Base-by-base conservation (phyloP, 129 eudicot genomes). In the Apium graveolens region DNA sequence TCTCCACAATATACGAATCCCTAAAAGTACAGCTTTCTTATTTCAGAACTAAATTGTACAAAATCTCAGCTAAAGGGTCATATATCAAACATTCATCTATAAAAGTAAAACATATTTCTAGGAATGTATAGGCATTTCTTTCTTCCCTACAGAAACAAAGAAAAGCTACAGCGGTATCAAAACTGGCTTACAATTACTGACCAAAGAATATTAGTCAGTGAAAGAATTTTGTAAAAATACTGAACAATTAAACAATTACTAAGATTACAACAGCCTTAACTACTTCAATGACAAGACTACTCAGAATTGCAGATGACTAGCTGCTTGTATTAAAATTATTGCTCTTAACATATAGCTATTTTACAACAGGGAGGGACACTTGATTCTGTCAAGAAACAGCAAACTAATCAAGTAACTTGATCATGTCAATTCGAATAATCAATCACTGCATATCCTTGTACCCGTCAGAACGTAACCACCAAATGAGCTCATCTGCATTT, bases 401-500 rank as follows among this genome's bases (percentile, higher is more conserved):
- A 21, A 51, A 51, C 27, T 20, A 49, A 51, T 51, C 62, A 51
- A 51, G 62, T 20, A 51, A 62, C 11, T 27, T 62, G 35, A 62
- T n/a, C 69, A 27, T 62, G 2, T 62, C 69, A 62, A 32, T 62
- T 62, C 1, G 69, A 26, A 62, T 9, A 16, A 62, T 62, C 69
- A 62, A 51, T 5, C 34, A 37, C 74, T 73, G 79, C 81, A 81
- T 78, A 92, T 87, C 84, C 85, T 88, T 20, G 89, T 95, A 71
- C 99, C 99, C 70, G 96, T 91, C 76, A 95, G 74, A 43, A 95
- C 63, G 43, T 90, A 95, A 46, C 99, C 99, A 8, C 99, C 97
- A 78, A 76, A 88, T 44, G 92, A 88, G 76, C 94, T 91, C 99
- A 92, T 95, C 82, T 95, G 99, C 99, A 95, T 95, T 65, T 89